Conservation (phyloP, 2,329 filamentous ascomycete genomes). For the Huntiella omanensis region DNA sequence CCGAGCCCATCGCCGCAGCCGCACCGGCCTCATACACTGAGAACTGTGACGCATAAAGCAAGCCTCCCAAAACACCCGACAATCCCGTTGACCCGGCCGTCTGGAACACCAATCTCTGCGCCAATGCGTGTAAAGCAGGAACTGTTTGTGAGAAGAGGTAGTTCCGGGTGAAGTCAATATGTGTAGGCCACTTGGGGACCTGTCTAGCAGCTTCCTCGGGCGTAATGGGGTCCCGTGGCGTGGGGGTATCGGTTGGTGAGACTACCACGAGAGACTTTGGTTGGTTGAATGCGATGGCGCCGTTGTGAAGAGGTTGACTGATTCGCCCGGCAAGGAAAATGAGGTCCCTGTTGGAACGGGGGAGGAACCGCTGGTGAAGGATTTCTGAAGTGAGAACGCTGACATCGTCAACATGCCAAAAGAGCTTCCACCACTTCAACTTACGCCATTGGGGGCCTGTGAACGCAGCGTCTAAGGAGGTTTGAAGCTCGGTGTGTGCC, state of each 20-base stretch:
- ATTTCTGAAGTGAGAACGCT: slow-evolving; percentile 67
- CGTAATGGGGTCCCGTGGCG: slow-evolving; percentile 1
- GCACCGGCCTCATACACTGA: slow-evolving; percentile 44
- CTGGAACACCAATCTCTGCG: slow-evolving; percentile 56
- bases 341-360: slow-evolving; percentile 58
- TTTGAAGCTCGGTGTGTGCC: slow-evolving; percentile 67
- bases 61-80: slow-evolving; percentile 31
- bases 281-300: slow-evolving; percentile 19
- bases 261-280: slow-evolving; percentile 15
- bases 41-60: slow-evolving; percentile 37
- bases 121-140: slow-evolving; percentile 51
- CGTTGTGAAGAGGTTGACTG: slow-evolving; percentile 25
- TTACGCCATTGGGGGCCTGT: slow-evolving; percentile 58
- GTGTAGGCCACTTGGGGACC: slow-evolving; percentile 44
- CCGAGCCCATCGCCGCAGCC: slow-evolving; percentile 39
- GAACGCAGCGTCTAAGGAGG: slow-evolving; percentile 62
- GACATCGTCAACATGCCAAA: slow-evolving; percentile 88
- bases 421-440: slow-evolving; percentile 83
- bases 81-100: slow-evolving; percentile 54
- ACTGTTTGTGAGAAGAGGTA: slow-evolving; percentile 48
- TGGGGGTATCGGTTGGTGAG: background rate
- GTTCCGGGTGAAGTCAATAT: slow-evolving; percentile 53
- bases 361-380: slow-evolving; percentile 56
- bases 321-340: slow-evolving; percentile 69
- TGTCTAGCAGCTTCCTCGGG: slow-evolving; percentile 13